These are phyloP conservation scores for Trichomonascaceae sp. DNA, from an alignment of 1,139 yeast genomes.

Conservation along the genomic window DNA sequence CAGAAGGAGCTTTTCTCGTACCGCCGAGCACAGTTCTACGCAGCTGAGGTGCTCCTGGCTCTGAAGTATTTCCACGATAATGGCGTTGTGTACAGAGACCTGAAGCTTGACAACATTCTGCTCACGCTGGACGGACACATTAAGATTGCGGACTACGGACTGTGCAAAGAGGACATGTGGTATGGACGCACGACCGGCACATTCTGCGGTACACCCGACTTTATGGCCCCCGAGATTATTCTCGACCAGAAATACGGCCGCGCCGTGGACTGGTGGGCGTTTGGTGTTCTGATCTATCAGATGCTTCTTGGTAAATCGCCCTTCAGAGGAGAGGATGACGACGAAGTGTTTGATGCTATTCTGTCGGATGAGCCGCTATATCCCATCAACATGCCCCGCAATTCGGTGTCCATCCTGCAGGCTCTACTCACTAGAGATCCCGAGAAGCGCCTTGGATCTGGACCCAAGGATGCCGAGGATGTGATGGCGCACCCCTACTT, in stretches of 20 bases:
- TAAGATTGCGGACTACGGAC: conserved; percentile 92
- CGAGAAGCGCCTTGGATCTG: conserved; percentile 64
- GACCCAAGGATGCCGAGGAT: conserved; percentile 80
- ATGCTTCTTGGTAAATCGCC: conserved; percentile 96
- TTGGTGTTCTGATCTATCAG: conserved; percentile 90
- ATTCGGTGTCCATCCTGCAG: conserved; percentile 87
- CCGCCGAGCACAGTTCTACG: conserved; percentile 88
- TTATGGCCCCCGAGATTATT: conserved; percentile 97
- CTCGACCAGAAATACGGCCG: conserved; percentile 86
- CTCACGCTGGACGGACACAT: conserved; percentile 89
- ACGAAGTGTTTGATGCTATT: conserved; percentile 96
- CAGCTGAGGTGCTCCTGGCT: conserved; percentile 88
- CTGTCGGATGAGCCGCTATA: conserved; percentile 94
- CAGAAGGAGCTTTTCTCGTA: conserved; percentile 85
- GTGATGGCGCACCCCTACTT: conserved; percentile 94
- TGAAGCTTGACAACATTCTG: conserved; percentile 86
- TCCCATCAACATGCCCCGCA: conserved; percentile 96
- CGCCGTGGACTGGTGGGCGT: conserved; percentile 99
- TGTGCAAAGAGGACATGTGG: conserved; percentile 96
- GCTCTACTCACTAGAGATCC: conserved; percentile 88
- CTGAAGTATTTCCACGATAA: conserved; percentile 88
- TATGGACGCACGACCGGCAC: conserved; percentile 82
- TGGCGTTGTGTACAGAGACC: conserved; percentile 91
- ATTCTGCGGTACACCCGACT: conserved; percentile 98
- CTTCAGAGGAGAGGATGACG: conserved; percentile 96